Percentiles rank a stretch among this genome's conserved stretches.
phyloP scores from a whole-genome alignment of 2,329 filamentous ascomycete species.

The Apiospora hydei region DNA sequence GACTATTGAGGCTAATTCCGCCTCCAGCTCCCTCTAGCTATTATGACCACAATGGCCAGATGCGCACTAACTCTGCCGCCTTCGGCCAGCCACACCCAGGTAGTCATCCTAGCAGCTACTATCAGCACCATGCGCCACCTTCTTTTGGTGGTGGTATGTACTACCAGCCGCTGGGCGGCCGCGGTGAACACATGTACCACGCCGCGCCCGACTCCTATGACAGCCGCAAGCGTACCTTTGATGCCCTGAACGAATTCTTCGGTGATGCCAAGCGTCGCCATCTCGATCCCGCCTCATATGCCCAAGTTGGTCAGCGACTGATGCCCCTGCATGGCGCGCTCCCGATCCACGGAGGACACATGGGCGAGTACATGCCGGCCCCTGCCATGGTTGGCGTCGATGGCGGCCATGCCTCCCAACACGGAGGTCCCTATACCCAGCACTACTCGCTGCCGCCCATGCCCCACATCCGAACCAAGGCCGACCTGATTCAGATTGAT shows the following conservation, averaged over 20 bases:
- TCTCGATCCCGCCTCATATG: slow-evolving; percentile 88
- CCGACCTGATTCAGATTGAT: slow-evolving; percentile 91
- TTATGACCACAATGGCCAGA: slow-evolving; percentile 71
- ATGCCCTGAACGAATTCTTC: slow-evolving; percentile 93
- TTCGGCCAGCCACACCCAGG: slow-evolving; percentile 57
- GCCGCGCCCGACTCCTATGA: slow-evolving; percentile 60
- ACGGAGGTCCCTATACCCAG: slow-evolving; percentile 68
- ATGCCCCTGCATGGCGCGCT: slow-evolving; percentile 79
- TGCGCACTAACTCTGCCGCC: slow-evolving; percentile 62
- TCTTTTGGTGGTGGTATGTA: slow-evolving; percentile 77
- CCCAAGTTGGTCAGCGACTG: slow-evolving; percentile 88
- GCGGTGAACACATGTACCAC: slow-evolving; percentile 70
- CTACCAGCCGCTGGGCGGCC: slow-evolving; percentile 69
- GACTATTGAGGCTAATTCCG: slow-evolving; percentile 50
- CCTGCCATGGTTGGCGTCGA: slow-evolving; percentile 62
- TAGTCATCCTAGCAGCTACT: slow-evolving; percentile 66
- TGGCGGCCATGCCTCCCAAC: slow-evolving; percentile 43
- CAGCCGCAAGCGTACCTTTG: slow-evolving; percentile 82
- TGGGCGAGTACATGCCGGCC: slow-evolving; percentile 63
- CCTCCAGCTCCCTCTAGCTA: slow-evolving; percentile 61
- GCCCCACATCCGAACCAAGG: slow-evolving; percentile 89
- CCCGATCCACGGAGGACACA: slow-evolving; percentile 62
- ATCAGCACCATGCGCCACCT: slow-evolving; percentile 54
- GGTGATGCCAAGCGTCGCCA: slow-evolving; percentile 90
- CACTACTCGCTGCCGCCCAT: slow-evolving; percentile 91